Evolutionary conservation across 306 rosid genomes (phyloP).

Genomic region (Rosa persica): DNA sequence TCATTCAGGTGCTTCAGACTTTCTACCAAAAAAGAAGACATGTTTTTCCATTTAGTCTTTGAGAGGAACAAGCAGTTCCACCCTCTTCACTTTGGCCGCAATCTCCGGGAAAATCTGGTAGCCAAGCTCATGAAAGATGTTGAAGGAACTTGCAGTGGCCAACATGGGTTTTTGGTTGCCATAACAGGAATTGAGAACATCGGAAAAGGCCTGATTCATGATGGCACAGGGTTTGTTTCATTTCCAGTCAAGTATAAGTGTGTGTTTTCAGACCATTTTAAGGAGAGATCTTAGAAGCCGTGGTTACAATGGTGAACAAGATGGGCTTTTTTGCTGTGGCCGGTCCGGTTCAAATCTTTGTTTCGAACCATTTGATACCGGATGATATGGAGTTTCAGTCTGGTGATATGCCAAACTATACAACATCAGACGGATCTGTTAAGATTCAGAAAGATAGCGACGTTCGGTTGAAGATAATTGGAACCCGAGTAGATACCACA

Average conservation of each 20-base stretch:
- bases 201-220: conserved; percentile 87
- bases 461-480: conserved; percentile 94
- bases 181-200: conserved; percentile 86
- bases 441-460: conserved; percentile 97
- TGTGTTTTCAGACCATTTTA: conserved; percentile 96
- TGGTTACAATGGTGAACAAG: conserved; percentile 97
- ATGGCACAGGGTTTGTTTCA: conserved; percentile 92
- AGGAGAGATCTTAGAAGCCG: conserved; percentile 95
- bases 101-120: conserved; percentile 78
- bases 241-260: conserved; percentile 96
- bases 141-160: conserved; percentile 97
- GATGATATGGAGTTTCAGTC: conserved; percentile 99
- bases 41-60: conserved; percentile 93
- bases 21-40: conserved; percentile 3
- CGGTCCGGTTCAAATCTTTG: conserved; percentile 97
- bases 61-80: conserved; percentile 97
- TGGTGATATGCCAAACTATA: conserved; percentile 93
- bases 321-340: conserved; percentile 99
- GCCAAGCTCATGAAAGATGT: conserved; percentile 98
- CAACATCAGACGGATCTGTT: conserved; percentile 97
- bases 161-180: conserved; percentile 96
- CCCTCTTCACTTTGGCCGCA: conserved; percentile 93
- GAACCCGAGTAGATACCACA: conserved; percentile 94
- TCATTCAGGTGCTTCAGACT: not conserved
- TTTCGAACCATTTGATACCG: conserved; percentile 95